Conservation (phyloP, 108 stramenopile genomes). For the Pseudonitzschia multistriata region DNA sequence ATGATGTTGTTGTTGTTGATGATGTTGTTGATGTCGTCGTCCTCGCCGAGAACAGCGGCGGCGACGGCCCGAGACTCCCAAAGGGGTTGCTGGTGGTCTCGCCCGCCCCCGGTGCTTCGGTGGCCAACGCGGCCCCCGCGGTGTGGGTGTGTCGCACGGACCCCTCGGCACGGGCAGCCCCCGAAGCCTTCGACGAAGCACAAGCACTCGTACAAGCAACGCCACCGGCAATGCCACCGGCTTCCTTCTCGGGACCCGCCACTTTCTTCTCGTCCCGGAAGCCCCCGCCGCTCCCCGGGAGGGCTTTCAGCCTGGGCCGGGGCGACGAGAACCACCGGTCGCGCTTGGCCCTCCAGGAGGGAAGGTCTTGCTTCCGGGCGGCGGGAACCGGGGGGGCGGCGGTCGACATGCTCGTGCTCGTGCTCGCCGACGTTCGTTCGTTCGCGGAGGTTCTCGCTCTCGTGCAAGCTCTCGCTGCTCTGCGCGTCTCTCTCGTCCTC, state of each 20-base stretch:
- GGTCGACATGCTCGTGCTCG: background rate
- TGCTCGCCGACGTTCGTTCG: background rate
- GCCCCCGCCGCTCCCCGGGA: constrained; percentile 3
- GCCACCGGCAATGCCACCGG: background rate
- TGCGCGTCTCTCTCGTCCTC: no score
- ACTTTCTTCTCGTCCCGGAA: no score
- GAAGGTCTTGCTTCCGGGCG: constrained; percentile 5
- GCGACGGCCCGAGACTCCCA: background rate
- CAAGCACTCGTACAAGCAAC: background rate
- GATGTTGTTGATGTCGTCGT: background rate
- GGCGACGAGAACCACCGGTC: constrained; percentile 5
- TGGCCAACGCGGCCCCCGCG: no score
- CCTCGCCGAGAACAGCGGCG: background rate
- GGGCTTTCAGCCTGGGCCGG: constrained; percentile 5
- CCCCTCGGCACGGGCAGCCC: no score
- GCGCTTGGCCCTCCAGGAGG: constrained; percentile 6
- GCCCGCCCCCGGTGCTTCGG: background rate
- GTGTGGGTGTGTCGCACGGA: no score
- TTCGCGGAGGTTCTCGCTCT: background rate
- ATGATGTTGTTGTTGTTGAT: background rate
- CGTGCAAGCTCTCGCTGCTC: no score
- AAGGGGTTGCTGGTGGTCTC: background rate
- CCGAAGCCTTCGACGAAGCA: no score
- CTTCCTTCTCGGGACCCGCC: background rate
- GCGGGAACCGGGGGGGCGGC: background rate